Evolutionary conservation across 371 early-diverging fungal species (phyloP).

Genomic region (Lichtheimia ramosa): DNA sequence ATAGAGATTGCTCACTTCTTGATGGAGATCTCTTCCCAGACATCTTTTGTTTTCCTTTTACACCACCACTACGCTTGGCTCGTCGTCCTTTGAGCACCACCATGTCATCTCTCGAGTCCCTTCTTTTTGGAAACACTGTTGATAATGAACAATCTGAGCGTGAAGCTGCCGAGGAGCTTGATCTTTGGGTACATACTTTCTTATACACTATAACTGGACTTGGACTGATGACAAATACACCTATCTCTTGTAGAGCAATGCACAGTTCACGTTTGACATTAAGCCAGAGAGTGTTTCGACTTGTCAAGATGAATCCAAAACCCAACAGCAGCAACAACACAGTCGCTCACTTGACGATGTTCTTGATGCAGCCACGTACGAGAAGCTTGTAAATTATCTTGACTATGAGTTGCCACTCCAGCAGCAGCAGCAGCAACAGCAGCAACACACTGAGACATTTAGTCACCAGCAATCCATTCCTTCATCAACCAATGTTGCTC

Average conservation of each 20-base stretch:
- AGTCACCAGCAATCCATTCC: slow-evolving; percentile 7
- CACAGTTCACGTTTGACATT: slow-evolving; percentile 67
- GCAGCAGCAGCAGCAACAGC: slow-evolving; percentile 26
- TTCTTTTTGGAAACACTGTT: slow-evolving; percentile 32
- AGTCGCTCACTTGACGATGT: background rate
- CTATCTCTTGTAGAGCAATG: slow-evolving; percentile 43
- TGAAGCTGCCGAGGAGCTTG: slow-evolving; percentile 49
- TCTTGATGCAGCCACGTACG: slow-evolving; percentile 40
- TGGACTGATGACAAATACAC: background rate
- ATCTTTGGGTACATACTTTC: slow-evolving; percentile 41
- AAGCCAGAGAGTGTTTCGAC: slow-evolving; percentile 54
- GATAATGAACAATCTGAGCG: slow-evolving; percentile 30
- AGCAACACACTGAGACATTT: slow-evolving; percentile 4
- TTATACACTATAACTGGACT: background rate
- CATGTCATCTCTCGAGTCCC: slow-evolving; percentile 31
- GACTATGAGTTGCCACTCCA: slow-evolving; percentile 44
- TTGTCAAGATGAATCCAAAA: slow-evolving; percentile 46
- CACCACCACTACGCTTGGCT: no score
- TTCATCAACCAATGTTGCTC: background rate
- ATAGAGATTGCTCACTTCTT: no score
- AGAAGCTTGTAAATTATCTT: slow-evolving; percentile 40
- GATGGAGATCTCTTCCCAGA: no score
- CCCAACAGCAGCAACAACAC: slow-evolving; percentile 4
- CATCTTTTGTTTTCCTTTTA: no score
- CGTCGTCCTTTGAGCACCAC: no score